Evolutionary conservation across 1,284 basidiomycete species (phyloP).

Genomic region (Melampsora larici-populina): DNA sequence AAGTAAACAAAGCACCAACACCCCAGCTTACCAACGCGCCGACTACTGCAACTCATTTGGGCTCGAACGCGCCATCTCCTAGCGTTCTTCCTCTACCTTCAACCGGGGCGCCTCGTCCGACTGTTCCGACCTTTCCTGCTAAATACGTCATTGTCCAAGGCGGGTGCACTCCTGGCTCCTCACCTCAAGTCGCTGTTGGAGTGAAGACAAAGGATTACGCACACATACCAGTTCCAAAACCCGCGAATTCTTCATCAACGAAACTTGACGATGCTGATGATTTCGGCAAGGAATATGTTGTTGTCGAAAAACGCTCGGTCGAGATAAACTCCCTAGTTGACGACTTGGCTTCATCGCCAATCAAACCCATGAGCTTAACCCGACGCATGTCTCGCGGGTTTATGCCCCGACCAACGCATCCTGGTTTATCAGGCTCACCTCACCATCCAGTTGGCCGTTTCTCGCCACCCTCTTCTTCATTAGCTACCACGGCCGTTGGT

Average conservation of each 20-base stretch:
- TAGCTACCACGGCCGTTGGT: neutral
- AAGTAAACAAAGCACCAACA: slow-evolving; percentile 34
- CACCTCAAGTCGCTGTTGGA: slow-evolving; percentile 5
- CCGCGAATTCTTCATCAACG: neutral
- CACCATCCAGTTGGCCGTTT: neutral
- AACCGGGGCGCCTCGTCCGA: neutral
- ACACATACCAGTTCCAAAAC: slow-evolving; percentile 43
- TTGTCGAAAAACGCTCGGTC: slow-evolving; percentile 61
- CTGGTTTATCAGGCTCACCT: slow-evolving; percentile 30
- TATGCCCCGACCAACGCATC: slow-evolving; percentile 46
- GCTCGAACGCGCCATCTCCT: slow-evolving; percentile 18
- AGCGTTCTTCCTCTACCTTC: slow-evolving; percentile 37
- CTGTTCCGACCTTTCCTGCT: slow-evolving; percentile 28
- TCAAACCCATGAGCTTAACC: slow-evolving; percentile 52
- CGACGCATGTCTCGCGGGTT: slow-evolving; percentile 54
- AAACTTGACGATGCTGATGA: slow-evolving; percentile 49
- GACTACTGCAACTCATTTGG: slow-evolving; percentile 5
- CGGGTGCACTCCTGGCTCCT: slow-evolving; percentile 26
- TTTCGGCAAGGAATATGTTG: slow-evolving; percentile 59
- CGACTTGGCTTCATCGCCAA: slow-evolving; percentile 56
- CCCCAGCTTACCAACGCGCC: neutral
- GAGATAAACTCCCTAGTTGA: slow-evolving; percentile 62
- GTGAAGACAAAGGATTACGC: slow-evolving; percentile 41
- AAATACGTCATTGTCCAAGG: slow-evolving; percentile 43
- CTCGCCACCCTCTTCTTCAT: slow-evolving; percentile 3